Base-by-base conservation (phyloP, 1,284 basidiomycete species). In the Calocybe gambosa region DNA sequence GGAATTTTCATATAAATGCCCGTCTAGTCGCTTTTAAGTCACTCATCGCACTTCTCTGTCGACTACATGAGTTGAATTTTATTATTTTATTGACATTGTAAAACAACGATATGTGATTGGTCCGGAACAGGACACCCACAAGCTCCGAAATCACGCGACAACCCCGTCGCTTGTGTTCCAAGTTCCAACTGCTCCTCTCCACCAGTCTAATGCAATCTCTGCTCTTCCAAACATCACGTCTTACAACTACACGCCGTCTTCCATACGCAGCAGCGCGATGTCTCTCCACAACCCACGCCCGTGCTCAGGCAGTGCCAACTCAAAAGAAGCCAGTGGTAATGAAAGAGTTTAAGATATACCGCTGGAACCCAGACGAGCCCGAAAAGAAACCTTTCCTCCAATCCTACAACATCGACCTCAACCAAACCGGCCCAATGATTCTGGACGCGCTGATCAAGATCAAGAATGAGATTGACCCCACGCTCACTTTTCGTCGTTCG, bases 351-450 rank as follows among this genome's bases (percentile, higher is more conserved):
- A 90, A 93, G 77, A 93, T 96, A 57, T 97, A 97, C 72, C 87
- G 93, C 65, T 96, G 93, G 93, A 95, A 98, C 73, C 96, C 95
- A 21, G 95, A 98, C 67, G 82, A 91, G 62, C 95, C 95, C 10
- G 80, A 85, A 43, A 85, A 86, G 71, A 96, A 98, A 71, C 95
- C 95, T 2, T 80, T 77, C 45, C 75, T 99, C 46, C 92, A 98
- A 74, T 82, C 85, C 1, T 99, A 97, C 78, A 82, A 80, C 42
- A 80, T 99, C 60, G 93, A 99, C 71, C 76, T 99, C 46, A 91
- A 92, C 72, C 84, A 93, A 70, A 93, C 88, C 38, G 95, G 95
- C 7, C 95, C 95, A 52, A 99, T 99, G 96, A 74, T 94, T 43
- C 82, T 94, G 39, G 93, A 95, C 59, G 90, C 89, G 1, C 80